Conservation (phyloP, 1,284 basidiomycete genomes). For the Ustilago loliicola region DNA sequence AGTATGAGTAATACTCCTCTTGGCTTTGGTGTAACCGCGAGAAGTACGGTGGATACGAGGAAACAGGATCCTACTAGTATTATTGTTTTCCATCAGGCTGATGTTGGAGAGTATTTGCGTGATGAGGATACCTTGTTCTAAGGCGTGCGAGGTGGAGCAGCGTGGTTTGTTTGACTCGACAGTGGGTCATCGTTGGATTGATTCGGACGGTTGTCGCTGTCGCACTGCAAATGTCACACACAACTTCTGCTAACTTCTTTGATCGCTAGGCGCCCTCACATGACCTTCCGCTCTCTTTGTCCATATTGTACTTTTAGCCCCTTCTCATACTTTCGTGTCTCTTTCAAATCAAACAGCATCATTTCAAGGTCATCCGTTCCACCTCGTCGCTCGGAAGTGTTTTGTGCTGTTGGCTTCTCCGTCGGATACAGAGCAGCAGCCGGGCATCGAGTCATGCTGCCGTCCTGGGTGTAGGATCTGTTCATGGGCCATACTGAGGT, state of each 20-base stretch:
- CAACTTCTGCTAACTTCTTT: neutral
- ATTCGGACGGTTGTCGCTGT: no score
- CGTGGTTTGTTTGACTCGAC: no score
- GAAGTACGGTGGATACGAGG: constrained; percentile 93
- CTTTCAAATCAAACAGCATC: neutral
- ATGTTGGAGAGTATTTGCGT: constrained; percentile 68
- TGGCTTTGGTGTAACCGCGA: constrained; percentile 96
- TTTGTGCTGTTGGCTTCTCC: no score
- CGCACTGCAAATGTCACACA: neutral
- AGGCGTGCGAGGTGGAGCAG: neutral
- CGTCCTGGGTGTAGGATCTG: no score
- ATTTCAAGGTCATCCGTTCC: neutral
- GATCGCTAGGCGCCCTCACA: no score
- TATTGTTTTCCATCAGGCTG: constrained; percentile 96
- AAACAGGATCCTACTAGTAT: constrained; percentile 99
- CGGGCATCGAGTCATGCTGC: neutral
- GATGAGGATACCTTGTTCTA: constrained; percentile 68
- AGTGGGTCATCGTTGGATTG: no score
- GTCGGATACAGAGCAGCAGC: no score
- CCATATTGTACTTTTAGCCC: constrained; percentile 43
- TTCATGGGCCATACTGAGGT: no score
- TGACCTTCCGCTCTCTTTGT: neutral
- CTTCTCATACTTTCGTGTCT: neutral
- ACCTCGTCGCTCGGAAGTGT: no score
- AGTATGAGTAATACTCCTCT: constrained; percentile 87